Conservation (phyloP, 345 rosid genomes). For the Populus alba region DNA sequence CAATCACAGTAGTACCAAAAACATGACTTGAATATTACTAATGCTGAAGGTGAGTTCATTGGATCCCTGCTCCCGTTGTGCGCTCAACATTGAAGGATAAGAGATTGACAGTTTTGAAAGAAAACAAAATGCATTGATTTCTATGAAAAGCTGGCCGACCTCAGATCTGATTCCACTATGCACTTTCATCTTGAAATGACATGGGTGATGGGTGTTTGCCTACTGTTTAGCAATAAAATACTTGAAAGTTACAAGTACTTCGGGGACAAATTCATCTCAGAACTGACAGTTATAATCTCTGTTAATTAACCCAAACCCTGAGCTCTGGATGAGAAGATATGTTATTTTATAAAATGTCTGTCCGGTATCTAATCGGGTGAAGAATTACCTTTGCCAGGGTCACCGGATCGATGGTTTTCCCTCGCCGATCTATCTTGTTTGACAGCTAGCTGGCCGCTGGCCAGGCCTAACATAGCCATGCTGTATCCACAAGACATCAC, state of each 20-base stretch:
- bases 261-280: background rate
- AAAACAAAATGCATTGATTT: background rate
- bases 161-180: background rate
- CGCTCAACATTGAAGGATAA: background rate
- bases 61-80: background rate
- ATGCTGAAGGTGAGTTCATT: background rate
- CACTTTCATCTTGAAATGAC: background rate
- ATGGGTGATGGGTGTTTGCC: background rate
- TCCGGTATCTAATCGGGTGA: background rate
- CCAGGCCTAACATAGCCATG: background rate
- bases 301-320: background rate
- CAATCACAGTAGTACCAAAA: background rate
- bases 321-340: background rate
- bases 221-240: background rate
- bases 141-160: background rate
- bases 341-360: background rate
- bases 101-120: background rate
- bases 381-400: background rate
- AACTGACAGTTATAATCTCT: background rate
- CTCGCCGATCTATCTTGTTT: background rate
- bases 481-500: conserved; percentile 5
- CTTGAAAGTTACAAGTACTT: background rate
- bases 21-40: background rate
- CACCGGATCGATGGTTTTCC: background rate
- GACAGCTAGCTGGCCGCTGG: background rate